Evolutionary conservation across 2,329 filamentous ascomycete genomes (phyloP), one percentile per base, ranked within the genome.

Genomic region (Ceratocystis colombiana): DNA sequence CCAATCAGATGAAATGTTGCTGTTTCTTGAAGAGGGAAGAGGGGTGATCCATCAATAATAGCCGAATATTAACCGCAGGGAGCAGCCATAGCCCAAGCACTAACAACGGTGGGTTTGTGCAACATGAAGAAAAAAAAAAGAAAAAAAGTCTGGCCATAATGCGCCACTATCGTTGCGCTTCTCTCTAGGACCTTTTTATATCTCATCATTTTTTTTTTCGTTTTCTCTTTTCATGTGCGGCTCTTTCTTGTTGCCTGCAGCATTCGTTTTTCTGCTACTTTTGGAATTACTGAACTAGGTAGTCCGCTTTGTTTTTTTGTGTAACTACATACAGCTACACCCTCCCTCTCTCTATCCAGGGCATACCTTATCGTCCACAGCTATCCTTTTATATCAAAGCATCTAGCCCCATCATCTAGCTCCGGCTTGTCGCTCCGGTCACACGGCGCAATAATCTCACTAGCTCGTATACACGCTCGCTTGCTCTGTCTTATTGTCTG

Each of bases 141-240:
- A 2, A 37, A 3, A n/a, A 53, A 53, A 53, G 48, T 59, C 55
- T 59, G 55, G 30, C n/a, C 55, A 59, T 59, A 37, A 59, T 30
- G 30, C 55, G 6, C 55, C 55, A 59, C 55, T 59, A 20, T 25
- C 37, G 37, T 15, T 12, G 3, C 37, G 10, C 5, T 12, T 59
- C n/a, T 15, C 64, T 45, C 20, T 28, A 12, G 12, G 37, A 10
- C 37, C 15, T 25, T 48, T 46, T 46, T n/a, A 46, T 61, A 59
- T 59, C 53, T 59, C 28, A n/a, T 45, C 30, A 57, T 53, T 30
- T 46, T 64, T n/a, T 64, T 48, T 45, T 61, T 17, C 20, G 59
- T 55, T 59, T 53, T 37, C 28, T 64, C 30, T 57, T 45, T 64
- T 59, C 5, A 25, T 10, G 37, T 67, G 3, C 30, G 25, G 2